These are phyloP conservation scores for Psilocybe cyanescens DNA, from an alignment of 768 basidiomycete species.

Conservation along the genomic window DNA sequence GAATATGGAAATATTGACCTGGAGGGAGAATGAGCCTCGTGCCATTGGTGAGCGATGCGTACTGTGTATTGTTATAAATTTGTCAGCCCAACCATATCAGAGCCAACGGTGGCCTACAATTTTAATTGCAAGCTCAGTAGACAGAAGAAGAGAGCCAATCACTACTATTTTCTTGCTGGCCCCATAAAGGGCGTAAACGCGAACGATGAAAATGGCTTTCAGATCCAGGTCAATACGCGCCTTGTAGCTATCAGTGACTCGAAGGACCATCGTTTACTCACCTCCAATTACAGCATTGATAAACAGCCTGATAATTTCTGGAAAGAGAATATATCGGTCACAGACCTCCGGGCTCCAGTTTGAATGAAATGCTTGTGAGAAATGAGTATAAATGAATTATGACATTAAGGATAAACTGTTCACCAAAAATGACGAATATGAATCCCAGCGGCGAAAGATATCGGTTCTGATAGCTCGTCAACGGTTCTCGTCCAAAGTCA, in stretches of 20 bases:
- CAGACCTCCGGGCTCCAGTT: too few relatives aligned
- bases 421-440: conserved; percentile 3
- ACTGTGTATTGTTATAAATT: not conserved
- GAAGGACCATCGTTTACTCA: not conserved
- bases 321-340: too few relatives aligned
- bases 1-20: too few relatives aligned
- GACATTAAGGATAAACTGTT: conserved; percentile 6
- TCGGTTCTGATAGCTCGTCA: too few relatives aligned
- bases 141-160: not conserved
- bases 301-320: too few relatives aligned
- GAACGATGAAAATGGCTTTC: conserved; percentile 12
- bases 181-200: conserved; percentile 6
- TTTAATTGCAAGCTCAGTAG: not conserved
- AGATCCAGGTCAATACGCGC: not conserved
- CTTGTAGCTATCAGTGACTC: not conserved
- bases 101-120: not conserved
- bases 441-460: not conserved
- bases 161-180: not conserved
- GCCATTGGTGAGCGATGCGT: not conserved
- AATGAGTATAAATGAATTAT: not conserved
- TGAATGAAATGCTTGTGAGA: too few relatives aligned
- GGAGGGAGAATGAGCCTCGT: too few relatives aligned
- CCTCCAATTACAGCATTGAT: too few relatives aligned
- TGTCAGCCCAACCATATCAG: not conserved
- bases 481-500: too few relatives aligned